Base-by-base conservation (phyloP, 805 yeast species). In the Monosporozyma yasuniensis region DNA sequence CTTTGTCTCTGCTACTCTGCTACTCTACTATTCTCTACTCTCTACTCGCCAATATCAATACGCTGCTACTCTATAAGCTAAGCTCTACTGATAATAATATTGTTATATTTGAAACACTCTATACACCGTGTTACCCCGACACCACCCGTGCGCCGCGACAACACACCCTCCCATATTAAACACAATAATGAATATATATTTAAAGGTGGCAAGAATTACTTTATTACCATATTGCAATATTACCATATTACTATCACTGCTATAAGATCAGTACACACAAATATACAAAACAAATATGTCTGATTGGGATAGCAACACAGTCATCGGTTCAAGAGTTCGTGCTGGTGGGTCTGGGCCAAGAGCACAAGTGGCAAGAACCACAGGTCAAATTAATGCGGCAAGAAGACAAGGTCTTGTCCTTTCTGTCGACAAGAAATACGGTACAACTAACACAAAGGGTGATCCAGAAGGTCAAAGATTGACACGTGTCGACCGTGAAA, bases 381-480 rank as follows among this genome's bases (percentile, higher is more conserved):
- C 77, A 48, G 79, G 84, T 44, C 86, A 84, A 61, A 75, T 93
- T 64, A 93, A 93, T 67, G 95, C 88, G 27, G 99, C 99, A 48
- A 83, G 96, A 75, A 84, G 99, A 76, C 68, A 83, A 21, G 99
- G 99, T 56, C 77, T 80, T 49, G 91, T 93, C 49, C 77, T 93
- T 37, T 80, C 95, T 42, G 90, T 90, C 42, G 99, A 91, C 68
- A 91, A 91, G 80, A 93, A 91, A 71, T 93, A 86, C 70, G 84
- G 84, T 47, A 68, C 77, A 23, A 73, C 83, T 49, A 74, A 78
- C 64, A 56, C 68, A 47, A 87, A 84, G 70, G 73, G 80, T 50
- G 83, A 85, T 58, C 83, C 87, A 28, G 98, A 91, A 65, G 99
- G 98, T 47, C 99, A 93, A 75, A 80, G 96, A 68, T 75, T 93